Percentiles rank a stretch among this genome's conserved stretches.
phyloP scores from a whole-genome alignment of 176 grass and related monocot species.

The Puccinellia tenuiflora region DNA sequence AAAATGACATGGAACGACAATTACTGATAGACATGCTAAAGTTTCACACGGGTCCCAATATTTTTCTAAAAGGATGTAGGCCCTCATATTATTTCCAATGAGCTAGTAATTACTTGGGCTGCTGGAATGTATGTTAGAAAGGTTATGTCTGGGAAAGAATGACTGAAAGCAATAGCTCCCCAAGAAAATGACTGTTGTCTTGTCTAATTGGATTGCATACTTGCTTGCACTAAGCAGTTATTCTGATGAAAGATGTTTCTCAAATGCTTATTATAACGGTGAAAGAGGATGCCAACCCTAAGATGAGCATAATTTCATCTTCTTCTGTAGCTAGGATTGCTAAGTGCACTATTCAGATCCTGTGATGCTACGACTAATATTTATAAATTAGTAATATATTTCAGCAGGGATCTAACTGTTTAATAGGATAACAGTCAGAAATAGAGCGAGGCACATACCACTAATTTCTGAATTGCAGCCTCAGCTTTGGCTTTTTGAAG shows the following conservation, averaged over 20 bases:
- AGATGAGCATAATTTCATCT: neutral
- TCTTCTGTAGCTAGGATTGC: neutral
- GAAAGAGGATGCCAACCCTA: neutral
- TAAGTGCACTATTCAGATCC: neutral
- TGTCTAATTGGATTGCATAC: neutral
- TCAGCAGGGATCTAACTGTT: neutral
- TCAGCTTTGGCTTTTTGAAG: conserved; percentile 88
- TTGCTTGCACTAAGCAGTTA: neutral
- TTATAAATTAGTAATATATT: neutral
- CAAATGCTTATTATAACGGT: neutral
- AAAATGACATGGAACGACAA: neutral
- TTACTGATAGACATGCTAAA: neutral
- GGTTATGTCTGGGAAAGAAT: neutral
- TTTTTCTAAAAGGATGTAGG: neutral
- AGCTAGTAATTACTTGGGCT: neutral
- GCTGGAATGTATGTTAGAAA: neutral
- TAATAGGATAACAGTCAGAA: neutral
- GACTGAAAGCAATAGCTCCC: neutral
- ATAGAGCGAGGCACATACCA: conserved; percentile 44
- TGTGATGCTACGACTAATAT: neutral
- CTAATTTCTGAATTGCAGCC: conserved; percentile 81
- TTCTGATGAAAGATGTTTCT: neutral
- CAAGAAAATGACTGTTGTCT: neutral
- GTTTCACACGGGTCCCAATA: neutral
- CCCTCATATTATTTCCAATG: neutral